Conservation (phyloP, 371 early-diverging fungal species). For the Nematocida homosporus region DNA sequence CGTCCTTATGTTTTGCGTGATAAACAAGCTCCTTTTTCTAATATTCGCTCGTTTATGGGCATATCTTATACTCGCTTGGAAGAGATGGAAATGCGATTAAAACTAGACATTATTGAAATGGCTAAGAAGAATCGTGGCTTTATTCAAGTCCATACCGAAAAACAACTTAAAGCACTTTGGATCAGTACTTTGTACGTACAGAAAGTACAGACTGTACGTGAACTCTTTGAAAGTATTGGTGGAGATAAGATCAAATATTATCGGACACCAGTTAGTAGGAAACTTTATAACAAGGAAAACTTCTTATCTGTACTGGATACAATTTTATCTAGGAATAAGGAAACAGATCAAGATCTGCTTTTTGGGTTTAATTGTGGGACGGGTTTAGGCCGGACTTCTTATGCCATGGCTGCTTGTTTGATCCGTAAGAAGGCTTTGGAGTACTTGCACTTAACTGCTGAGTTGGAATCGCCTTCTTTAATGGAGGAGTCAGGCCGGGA, state of each 20-base stretch:
- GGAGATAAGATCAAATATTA: slow-evolving; percentile 16
- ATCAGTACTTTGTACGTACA: slow-evolving; percentile 30
- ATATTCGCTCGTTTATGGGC: slow-evolving; percentile 64
- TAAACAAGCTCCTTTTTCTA: slow-evolving; percentile 51
- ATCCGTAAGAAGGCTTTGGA: background rate
- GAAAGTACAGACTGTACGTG: slow-evolving; percentile 37
- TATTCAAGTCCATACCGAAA: slow-evolving; percentile 40
- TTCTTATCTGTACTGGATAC: slow-evolving; percentile 37
- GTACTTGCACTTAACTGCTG: background rate
- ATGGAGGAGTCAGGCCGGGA: background rate
- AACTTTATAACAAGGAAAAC: slow-evolving; percentile 38
- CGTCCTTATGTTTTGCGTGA: slow-evolving; percentile 56
- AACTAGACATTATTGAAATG: slow-evolving; percentile 32
- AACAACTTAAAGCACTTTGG: slow-evolving; percentile 11
- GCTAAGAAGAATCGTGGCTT: slow-evolving; percentile 20
- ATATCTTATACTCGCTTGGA: slow-evolving; percentile 38
- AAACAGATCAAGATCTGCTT: background rate
- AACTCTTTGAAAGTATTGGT: slow-evolving; percentile 10
- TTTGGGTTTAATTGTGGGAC: slow-evolving; percentile 48
- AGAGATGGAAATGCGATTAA: slow-evolving; percentile 50
- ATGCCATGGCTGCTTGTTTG: slow-evolving; percentile 49
- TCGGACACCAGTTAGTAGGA: slow-evolving; percentile 36
- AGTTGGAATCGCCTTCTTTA: background rate
- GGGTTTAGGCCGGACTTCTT: slow-evolving; percentile 20
- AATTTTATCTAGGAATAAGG: slow-evolving; percentile 3